Percentiles rank a stretch among this genome's conserved stretches.
Conservation (phyloP, 2,329 filamentous ascomycete species). For the Microdochium bolleyi region DNA sequence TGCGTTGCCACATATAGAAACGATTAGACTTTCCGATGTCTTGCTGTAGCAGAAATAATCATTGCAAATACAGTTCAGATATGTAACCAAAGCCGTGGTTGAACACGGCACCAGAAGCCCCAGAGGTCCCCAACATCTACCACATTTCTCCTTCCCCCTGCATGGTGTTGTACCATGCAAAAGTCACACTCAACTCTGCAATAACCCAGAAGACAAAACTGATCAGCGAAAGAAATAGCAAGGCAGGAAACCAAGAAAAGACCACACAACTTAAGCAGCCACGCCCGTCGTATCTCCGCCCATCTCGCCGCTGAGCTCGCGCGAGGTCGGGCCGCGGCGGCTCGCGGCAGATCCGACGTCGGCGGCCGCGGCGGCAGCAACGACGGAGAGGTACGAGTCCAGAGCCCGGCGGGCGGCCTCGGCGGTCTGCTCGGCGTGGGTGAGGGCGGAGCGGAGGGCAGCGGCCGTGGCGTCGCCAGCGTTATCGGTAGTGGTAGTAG, state of each 20-base stretch:
- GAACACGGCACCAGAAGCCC: no score
- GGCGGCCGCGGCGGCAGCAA: slow-evolving; percentile 1
- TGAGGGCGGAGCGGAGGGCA: slow-evolving; percentile 33
- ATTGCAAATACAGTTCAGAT: neutral
- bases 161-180: neutral
- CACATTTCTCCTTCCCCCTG: neutral
- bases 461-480: slow-evolving; percentile 28
- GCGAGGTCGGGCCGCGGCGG: slow-evolving; percentile 40
- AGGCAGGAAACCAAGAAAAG: neutral
- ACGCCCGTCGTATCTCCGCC: slow-evolving; percentile 44
- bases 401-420: slow-evolving; percentile 36
- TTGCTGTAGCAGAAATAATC: no score
- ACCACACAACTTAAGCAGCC: neutral
- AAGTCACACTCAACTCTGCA: neutral
- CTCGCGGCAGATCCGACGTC: slow-evolving; percentile 13
- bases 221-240: neutral
- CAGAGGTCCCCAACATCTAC: no score
- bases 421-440: slow-evolving; percentile 37
- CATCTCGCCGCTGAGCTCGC: slow-evolving; percentile 54
- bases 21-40: no score
- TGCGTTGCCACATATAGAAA: neutral
- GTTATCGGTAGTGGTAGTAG: neutral
- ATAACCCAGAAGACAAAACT: neutral
- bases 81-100: no score
- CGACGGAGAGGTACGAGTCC: slow-evolving; percentile 24